Evolutionary conservation across 73 alveolate genomes (phyloP).

Genomic region (Paramecium pentaurelia): DNA sequence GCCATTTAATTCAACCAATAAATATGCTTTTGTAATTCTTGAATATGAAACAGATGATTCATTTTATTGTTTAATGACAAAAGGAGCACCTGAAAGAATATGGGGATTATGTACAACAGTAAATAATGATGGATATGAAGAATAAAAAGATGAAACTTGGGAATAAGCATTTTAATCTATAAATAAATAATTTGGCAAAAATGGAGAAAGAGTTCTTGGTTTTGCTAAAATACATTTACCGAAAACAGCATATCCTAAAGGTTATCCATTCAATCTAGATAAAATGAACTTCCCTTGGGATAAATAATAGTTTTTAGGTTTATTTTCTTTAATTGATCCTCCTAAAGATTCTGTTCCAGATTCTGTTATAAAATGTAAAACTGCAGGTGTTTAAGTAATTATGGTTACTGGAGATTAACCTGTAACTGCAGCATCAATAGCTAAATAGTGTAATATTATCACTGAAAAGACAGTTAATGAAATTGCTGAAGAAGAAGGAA

Average conservation of each 20-base stretch:
- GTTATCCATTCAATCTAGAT: conserved; percentile 61
- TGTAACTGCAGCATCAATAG: conserved; percentile 98
- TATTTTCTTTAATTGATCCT: conserved; percentile 92
- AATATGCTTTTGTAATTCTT: conserved; percentile 55
- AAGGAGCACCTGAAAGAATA: conserved; percentile 99
- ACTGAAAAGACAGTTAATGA: conserved; percentile 73
- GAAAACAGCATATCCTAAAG: conserved; percentile 46
- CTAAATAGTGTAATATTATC: conserved; percentile 74
- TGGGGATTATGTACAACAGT: conserved; percentile 78
- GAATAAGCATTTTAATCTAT: conserved; percentile 60
- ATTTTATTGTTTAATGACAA: conserved; percentile 74
- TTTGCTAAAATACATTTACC: conserved; percentile 69
- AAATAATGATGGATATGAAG: conserved; percentile 14
- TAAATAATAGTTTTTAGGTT: conserved; percentile 79
- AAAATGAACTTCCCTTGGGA: conserved; percentile 71
- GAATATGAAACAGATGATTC: conserved; percentile 60
- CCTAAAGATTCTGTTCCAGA: conserved; percentile 88
- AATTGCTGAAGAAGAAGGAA: conserved; percentile 66
- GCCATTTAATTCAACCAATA: conserved; percentile 72
- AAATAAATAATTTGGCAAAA: conserved; percentile 70
- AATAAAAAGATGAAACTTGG: conserved; percentile 47
- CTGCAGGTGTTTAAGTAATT: conserved; percentile 96
- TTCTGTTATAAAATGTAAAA: conserved; percentile 80
- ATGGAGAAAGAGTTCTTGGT: conserved; percentile 89
- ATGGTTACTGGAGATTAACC: conserved; percentile 98